A percentile compares a stretch with the other conserved stretches of the same genome.
Evolutionary conservation across 2,329 filamentous ascomycete genomes (phyloP).

Genomic region (Pseudogymnoascus verrucosus): DNA sequence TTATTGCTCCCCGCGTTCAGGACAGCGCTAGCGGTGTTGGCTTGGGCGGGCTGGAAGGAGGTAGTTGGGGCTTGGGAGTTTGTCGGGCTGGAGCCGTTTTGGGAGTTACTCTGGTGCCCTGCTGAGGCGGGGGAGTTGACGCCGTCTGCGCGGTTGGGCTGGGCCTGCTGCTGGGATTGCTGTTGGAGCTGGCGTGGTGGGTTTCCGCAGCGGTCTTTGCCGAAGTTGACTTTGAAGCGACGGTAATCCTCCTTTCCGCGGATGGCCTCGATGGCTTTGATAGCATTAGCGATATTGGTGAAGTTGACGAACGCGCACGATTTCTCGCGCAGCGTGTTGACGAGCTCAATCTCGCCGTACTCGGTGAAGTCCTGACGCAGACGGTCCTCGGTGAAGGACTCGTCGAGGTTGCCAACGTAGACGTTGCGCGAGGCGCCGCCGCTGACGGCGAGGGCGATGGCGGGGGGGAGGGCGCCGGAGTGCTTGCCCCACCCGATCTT

Average conservation of each 20-base stretch:
- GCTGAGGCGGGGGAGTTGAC: slow-evolving; percentile 42
- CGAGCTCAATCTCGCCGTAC: slow-evolving; percentile 94
- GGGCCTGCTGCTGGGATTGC: slow-evolving; percentile 46
- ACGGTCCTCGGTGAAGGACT: slow-evolving; percentile 94
- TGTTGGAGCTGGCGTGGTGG: slow-evolving; percentile 76
- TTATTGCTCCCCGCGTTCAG: slow-evolving; percentile 76
- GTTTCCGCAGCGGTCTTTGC: slow-evolving; percentile 96
- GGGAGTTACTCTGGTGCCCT: slow-evolving; percentile 24
- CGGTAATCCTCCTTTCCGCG: slow-evolving; percentile 93
- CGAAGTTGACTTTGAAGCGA: slow-evolving; percentile 99
- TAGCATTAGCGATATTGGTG: slow-evolving; percentile 98
- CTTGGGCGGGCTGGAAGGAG: slow-evolving; percentile 43
- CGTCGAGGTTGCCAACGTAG: slow-evolving; percentile 94
- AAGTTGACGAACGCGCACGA: slow-evolving; percentile 99
- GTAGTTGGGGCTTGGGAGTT: slow-evolving; percentile 39
- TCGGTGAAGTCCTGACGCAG: slow-evolving; percentile 94
- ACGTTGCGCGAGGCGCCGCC: slow-evolving; percentile 97
- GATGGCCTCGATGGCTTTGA: slow-evolving; percentile 97
- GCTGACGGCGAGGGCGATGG: slow-evolving; percentile 91
- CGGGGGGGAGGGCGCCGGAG: slow-evolving; percentile 88
- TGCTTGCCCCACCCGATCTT: slow-evolving; percentile 99
- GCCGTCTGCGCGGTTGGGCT: slow-evolving; percentile 53
- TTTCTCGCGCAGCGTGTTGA: slow-evolving; percentile 95
- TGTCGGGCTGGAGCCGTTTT: slow-evolving; percentile 27
- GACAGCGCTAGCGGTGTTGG: slow-evolving; percentile 59